Evolutionary conservation across 768 basidiomycete genomes (phyloP).

Genomic region (Udeniomyces megalosporus): DNA sequence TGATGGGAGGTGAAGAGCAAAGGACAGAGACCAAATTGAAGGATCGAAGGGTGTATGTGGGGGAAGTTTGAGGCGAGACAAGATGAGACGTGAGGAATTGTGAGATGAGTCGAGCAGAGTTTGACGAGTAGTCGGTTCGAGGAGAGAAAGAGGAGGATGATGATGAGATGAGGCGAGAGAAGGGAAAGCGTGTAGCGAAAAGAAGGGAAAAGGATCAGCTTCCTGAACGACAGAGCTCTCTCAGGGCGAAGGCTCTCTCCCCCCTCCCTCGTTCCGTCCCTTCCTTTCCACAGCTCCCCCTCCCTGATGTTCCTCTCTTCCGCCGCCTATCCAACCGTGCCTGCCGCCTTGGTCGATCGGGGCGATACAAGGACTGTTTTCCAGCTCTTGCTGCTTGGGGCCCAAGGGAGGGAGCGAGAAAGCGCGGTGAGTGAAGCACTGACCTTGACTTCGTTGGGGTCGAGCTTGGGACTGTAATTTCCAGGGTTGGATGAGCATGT

Average conservation of each 20-base stretch:
- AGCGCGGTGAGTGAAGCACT: not conserved
- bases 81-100: not conserved
- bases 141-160: not conserved
- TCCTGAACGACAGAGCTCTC: no score
- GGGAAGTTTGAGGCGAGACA: not conserved
- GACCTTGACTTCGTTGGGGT: conserved; percentile 85
- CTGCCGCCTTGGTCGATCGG: no score
- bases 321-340: no score
- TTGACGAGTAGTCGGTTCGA: no score
- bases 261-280: not conserved
- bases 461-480: conserved; percentile 33
- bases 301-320: not conserved
- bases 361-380: no score
- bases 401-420: no score
- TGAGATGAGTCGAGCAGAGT: not conserved
- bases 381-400: no score
- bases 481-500: not conserved
- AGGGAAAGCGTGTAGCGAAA: not conserved
- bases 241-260: not conserved
- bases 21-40: not conserved
- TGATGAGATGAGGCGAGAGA: not conserved
- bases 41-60: not conserved
- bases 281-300: not conserved
- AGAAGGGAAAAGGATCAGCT: not conserved
- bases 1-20: not conserved